phyloP scores from a whole-genome alignment of 1,139 yeast species.

The Suhomyces yuchorum region DNA sequence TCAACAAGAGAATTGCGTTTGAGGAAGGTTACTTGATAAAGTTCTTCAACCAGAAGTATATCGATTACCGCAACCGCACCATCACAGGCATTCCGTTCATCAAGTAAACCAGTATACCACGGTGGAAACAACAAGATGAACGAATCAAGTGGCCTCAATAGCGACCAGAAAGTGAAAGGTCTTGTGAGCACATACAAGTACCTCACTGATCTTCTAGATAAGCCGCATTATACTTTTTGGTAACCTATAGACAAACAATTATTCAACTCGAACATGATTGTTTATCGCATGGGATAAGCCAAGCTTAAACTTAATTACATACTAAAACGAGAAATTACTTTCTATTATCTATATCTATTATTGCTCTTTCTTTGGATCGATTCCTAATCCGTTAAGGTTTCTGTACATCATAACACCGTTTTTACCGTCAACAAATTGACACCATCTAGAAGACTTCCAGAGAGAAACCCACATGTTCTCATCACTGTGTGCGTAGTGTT shows the following conservation, averaged over 20 bases:
- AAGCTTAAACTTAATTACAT: too few species aligned
- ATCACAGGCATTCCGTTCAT: slow-evolving; percentile 59
- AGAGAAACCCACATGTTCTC: slow-evolving; percentile 74
- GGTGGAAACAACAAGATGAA: not conserved
- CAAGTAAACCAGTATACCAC: too few species aligned
- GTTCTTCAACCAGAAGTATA: slow-evolving; percentile 73
- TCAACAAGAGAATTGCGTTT: slow-evolving; percentile 59
- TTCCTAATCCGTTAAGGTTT: slow-evolving; percentile 57
- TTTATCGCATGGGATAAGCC: too few species aligned
- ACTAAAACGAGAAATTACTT: not conserved
- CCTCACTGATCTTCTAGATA: too few species aligned
- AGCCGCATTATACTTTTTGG: too few species aligned
- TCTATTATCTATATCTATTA: slow-evolving; percentile 7
- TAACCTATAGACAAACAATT: too few species aligned
- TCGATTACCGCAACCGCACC: slow-evolving; percentile 50
- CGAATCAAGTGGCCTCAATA: too few species aligned
- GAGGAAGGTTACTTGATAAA: slow-evolving; percentile 68
- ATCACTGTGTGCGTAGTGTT: slow-evolving; percentile 65
- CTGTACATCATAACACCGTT: slow-evolving; percentile 79
- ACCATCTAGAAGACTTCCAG: slow-evolving; percentile 70
- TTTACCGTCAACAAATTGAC: slow-evolving; percentile 84
- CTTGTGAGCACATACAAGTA: too few species aligned
- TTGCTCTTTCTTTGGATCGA: slow-evolving; percentile 32
- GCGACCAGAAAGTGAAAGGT: too few species aligned
- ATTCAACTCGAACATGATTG: too few species aligned